Percentiles rank a stretch among this genome's conserved stretches.
Conservation (phyloP, 1,139 yeast species). For the Insectozyma bohioensis region DNA sequence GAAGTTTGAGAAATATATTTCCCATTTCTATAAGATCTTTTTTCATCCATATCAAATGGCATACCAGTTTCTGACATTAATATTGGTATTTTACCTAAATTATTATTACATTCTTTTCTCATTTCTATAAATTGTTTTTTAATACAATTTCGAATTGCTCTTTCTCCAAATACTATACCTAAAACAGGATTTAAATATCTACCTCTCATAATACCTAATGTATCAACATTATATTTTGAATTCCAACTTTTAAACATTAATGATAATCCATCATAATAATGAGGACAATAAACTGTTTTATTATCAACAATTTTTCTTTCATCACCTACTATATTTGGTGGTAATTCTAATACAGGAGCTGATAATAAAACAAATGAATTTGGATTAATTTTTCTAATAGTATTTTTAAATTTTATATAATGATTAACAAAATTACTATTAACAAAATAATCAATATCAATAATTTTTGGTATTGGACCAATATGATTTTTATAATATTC, state of each 20-base stretch:
- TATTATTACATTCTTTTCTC: conserved; percentile 56
- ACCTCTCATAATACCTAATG: conserved; percentile 85
- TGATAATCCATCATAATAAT: conserved; percentile 92
- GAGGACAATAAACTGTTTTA: conserved; percentile 76
- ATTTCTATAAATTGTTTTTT: conserved; percentile 65
- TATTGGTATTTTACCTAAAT: conserved; percentile 67
- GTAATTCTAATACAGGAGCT: conserved; percentile 79
- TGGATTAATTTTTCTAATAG: conserved; percentile 46
- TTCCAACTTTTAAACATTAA: conserved; percentile 88
- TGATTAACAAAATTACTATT: conserved; percentile 62
- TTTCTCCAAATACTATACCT: conserved; percentile 79
- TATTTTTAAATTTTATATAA: conserved; percentile 48
- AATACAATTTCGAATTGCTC: conserved; percentile 70
- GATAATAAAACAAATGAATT: conserved; percentile 65
- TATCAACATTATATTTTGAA: conserved; percentile 75
- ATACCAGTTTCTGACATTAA: conserved; percentile 94
- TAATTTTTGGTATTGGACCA: conserved; percentile 24
- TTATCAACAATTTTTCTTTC: conserved; percentile 52
- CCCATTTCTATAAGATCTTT: conserved; percentile 63
- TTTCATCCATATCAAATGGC: conserved; percentile 92
- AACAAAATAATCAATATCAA: conserved; percentile 61
- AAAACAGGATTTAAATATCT: conserved; percentile 71
- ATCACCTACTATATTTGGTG: conserved; percentile 65
- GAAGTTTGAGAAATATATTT: conserved; percentile 69
- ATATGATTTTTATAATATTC: conserved; percentile 16